Evolutionary conservation across 352 stramenopile species (phyloP), one percentile per base, ranked within the genome.

Genomic region (Phytophthora gonapodyides): DNA sequence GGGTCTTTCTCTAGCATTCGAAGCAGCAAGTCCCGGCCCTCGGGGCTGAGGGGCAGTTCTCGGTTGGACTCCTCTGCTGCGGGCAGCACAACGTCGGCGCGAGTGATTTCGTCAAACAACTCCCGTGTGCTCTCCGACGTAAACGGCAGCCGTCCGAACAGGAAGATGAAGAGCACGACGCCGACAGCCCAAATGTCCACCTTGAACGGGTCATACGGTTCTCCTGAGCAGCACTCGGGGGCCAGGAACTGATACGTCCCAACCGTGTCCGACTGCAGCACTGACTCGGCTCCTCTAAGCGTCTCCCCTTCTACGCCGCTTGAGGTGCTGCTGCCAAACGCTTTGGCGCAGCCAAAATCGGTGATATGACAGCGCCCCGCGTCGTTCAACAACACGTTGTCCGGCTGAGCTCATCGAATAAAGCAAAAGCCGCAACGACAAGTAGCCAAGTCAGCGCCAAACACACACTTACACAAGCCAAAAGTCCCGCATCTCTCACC

Each of bases 221-320:
- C 84, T 4, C 88, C 89, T 4, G 73, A 84, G 59, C 89, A 95
- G 61, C 83, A 93, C 57, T 97, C 91, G n/a, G 91, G 89, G 4
- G 87, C 82, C 5, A 96, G 51, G 50, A 97, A 97, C 56, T 94
- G 87, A 59, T 93, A 97, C n/a, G 91, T 97, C 16, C 91, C 91
- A 33, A 89, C 76, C 1, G 91, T 97, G 44, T 96, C 82, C 6
- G 77, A 84, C 27, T 96, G 53, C 7, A 87, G 51, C 17, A 64
- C 44, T 40, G 42, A 35, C 16, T 71, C 63, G 27, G 42, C n/a
- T 6, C n/a, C 8, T 33, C 13, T 21, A 15, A 21, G 12, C 19
- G 13, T 33, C 12, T 12, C 2, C 43, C 16, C 33, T 33, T 2
- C 11, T 38, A 15, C 27, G 27, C 36, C 40, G 35, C 19, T 38